Evolutionary conservation across 306 rosid genomes (phyloP), one percentile per base, ranked within the genome.

Genomic region (Inga leiocalycina): DNA sequence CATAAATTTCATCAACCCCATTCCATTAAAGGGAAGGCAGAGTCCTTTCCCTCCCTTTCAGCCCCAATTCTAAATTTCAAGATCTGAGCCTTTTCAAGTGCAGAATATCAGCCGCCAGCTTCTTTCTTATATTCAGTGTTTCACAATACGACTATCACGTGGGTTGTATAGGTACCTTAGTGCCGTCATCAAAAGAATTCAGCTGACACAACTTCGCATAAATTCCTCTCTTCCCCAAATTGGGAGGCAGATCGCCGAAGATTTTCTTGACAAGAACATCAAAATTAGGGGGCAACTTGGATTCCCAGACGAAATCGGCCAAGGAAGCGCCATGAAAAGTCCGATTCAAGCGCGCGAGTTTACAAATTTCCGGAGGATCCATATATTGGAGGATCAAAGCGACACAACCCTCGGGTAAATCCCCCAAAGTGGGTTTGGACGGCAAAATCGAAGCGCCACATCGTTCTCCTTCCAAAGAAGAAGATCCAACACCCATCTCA

Each of bases 241-340:
- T 74, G 46, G 14, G 49, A 56, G 81, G 71, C n/a, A 76, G 71
- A 85, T 83, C 83, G 8, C 85, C 85, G 52, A 88, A 79, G 43
- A 93, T 76, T 46, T 86, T 81, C 10, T 16, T 43, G 9, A 83
- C 77, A 65, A 93, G 83, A 70, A 74, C 43, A 52, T 64, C 59
- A 85, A 86, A 91, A 84, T 93, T 93, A 1, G 85, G 19, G 5
- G 97, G 97, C 68, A 93, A 81, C 72, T 93, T 93, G 41, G 95
- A 87, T 51, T 93, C 95, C 97, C 95, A 93, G 41, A 91, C 91
- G 44, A 89, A 91, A 88, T 93, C 95, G 1, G 97, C 95, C 90
- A 83, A 88, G 6, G 97, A 89, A 59, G 95, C 95, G 1, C 89
- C 95, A 4, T 91, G 97, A 81, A 93, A 93, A 39, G 93, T 89